Evolutionary conservation across 106 monocot species (phyloP).

Genomic region (Gastrodia elata): DNA sequence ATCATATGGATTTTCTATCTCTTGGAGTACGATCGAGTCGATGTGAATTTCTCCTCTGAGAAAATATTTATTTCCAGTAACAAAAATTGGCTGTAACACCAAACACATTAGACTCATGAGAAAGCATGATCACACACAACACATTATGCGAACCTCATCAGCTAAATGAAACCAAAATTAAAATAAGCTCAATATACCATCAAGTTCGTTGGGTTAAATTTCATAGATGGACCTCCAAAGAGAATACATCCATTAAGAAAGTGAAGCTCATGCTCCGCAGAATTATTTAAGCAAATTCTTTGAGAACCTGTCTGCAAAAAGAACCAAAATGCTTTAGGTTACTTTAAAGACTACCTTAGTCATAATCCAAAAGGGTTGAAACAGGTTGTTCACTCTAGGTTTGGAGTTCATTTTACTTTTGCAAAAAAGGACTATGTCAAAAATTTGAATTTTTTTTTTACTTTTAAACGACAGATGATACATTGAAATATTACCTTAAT

Average conservation of each 20-base stretch:
- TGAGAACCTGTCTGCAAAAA: constrained; percentile 73
- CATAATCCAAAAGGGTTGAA: too few species aligned
- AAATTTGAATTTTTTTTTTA: neutral
- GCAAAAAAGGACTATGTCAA: neutral
- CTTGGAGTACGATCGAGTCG: constrained; percentile 17
- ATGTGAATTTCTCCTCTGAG: constrained; percentile 75
- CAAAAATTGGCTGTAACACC: constrained; percentile 52
- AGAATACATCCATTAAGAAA: constrained; percentile 72
- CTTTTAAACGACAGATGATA: neutral
- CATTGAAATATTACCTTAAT: constrained; percentile 47
- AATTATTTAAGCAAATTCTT: constrained; percentile 60
- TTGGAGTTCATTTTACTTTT: too few species aligned
- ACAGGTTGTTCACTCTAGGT: too few species aligned
- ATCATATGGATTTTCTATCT: constrained; percentile 30
- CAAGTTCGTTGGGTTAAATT: constrained; percentile 48
- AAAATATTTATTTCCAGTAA: constrained; percentile 73
- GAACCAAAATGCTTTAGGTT: neutral
- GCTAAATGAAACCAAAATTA: constrained; percentile 6
- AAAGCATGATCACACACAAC: neutral
- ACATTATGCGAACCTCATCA: neutral
- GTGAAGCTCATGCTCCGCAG: constrained; percentile 74
- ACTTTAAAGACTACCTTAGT: too few species aligned
- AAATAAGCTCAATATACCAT: constrained; percentile 24
- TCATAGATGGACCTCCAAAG: constrained; percentile 60
- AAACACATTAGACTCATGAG: constrained; percentile 4